Evolutionary conservation across 352 stramenopile species (phyloP), one percentile per base, ranked within the genome.

Genomic region (Thalassiosira mediterranea): DNA sequence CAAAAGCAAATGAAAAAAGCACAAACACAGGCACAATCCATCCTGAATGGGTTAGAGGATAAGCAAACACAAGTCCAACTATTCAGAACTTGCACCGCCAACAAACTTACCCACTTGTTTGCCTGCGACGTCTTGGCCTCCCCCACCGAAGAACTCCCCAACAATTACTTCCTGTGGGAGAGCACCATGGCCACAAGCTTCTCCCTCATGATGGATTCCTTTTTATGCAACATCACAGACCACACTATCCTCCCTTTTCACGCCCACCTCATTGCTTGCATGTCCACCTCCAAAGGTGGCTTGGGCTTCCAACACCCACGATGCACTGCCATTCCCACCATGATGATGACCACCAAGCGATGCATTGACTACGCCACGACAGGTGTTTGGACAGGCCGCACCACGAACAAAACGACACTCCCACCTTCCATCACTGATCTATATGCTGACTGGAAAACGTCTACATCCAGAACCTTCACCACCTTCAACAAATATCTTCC

Each of bases 291-390:
- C 1, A 25, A 70, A 3, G 66, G 66, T 11, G 66, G 66, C 46
- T 40, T 76, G 2, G 66, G 57, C 19, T 13, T 76, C 4, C 29
- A 61, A 34, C 56, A 63, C 47, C 56, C 66, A 26, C 2, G 25
- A 1, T 13, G 26, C 2, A 7, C 11, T 7, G 28, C 57, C 26
- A 70, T 76, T 17, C 66, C 66, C n/a, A 40, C 28, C 1, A 54
- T 76, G 4, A 54, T 70, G 2, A 26, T 70, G 3, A 40, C 25
- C 2, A 76, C 56, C 29, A 42, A 38, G n/a, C 53, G 66, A 4
- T 13, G 1, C 19, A 42, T 76, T 3, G 1, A 47, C 3, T 65
- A 65, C 32, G 15, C 37, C 19, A 58, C 13, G 5, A 4, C 57
- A 2, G 57, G 66, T 19, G 46, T 76, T 29, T 76, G 13, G 2